Base-by-base conservation (phyloP, 257 asterid genomes). In the Eucommia ulmoides region DNA sequence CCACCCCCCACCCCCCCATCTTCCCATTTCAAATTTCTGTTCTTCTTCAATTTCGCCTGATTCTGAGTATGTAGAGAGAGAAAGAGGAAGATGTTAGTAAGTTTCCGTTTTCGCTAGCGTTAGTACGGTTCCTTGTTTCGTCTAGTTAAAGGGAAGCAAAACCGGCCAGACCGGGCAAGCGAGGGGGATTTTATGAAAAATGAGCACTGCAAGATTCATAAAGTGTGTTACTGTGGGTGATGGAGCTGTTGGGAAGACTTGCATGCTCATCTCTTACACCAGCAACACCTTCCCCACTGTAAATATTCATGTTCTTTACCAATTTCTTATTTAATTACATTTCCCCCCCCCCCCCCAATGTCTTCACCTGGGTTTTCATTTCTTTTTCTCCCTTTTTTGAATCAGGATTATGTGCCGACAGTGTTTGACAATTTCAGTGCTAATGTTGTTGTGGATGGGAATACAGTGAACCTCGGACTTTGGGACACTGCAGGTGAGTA, bases 401-500 rank as follows among this genome's bases (percentile, higher is more conserved):
- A 35, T 35, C n/a, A 58, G 70, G 70, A 81, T 69, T 81, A 81
- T 75, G 77, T 81, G 62, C 93, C 93, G 1, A 81, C 93, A 81
- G 92, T n/a, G n/a, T n/a, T n/a, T n/a, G n/a, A n/a, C n/a, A n/a
- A n/a, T n/a, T n/a, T n/a, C n/a, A n/a, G n/a, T 61, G 92, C 92
- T 20, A 81, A 81, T 57, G 88, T 81, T 33, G 76, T 76, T 4
- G 93, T 81, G 50, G 81, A 81, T 62, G 93, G 88, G 45, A 62
- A 65, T 64, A 78, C 81, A 41, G 82, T 81, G 33, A 81, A 81
- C 70, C 76, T 82, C 20, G 93, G 93, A 65, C 76, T 82, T 53
- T 82, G 93, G 93, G 93, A 82, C 64, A 82, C 93, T 23, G 93
- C 93, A 49, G 93, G 93, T 81, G 69, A 52, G 52, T 54, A 47